Conservation (phyloP, 1,284 basidiomycete species). For the Mycosarcoma mackinlayi region DNA sequence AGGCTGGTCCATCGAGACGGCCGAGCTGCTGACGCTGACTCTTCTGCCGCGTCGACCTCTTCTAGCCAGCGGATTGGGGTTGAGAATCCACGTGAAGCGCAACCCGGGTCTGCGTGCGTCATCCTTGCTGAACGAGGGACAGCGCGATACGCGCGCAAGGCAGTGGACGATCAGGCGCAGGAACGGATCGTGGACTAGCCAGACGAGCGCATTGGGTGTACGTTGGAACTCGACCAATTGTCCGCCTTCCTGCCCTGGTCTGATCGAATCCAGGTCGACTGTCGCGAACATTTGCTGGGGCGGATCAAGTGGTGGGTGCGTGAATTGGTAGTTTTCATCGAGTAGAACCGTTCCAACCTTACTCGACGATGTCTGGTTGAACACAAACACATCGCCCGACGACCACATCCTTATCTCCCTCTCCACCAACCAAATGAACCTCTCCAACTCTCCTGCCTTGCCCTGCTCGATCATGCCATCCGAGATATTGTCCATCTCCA, state of each 20-base stretch:
- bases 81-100: constrained; percentile 60
- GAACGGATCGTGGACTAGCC: constrained; percentile 55
- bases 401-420: constrained; percentile 49
- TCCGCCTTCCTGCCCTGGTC: background rate
- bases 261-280: constrained; percentile 15
- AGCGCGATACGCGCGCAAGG: constrained; percentile 51
- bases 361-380: background rate
- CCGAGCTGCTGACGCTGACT: constrained; percentile 19
- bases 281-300: background rate
- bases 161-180: constrained; percentile 60
- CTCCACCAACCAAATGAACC: constrained; percentile 48
- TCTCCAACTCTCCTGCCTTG: constrained; percentile 34
- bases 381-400: constrained; percentile 34
- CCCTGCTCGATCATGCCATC: constrained; percentile 22
- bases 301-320: background rate
- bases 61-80: constrained; percentile 50
- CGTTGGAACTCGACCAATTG: constrained; percentile 53
- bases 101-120: constrained; percentile 10
- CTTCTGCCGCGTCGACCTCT: constrained; percentile 26
- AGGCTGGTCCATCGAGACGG: background rate
- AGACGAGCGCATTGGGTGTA: constrained; percentile 56
- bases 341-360: constrained; percentile 20
- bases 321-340: constrained; percentile 20
- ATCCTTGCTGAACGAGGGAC: constrained; percentile 58
- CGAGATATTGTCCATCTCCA: constrained; percentile 27